Evolutionary conservation across 1,139 yeast genomes (phyloP), one percentile per base, ranked within the genome.

Genomic region (Diutina sp.): DNA sequence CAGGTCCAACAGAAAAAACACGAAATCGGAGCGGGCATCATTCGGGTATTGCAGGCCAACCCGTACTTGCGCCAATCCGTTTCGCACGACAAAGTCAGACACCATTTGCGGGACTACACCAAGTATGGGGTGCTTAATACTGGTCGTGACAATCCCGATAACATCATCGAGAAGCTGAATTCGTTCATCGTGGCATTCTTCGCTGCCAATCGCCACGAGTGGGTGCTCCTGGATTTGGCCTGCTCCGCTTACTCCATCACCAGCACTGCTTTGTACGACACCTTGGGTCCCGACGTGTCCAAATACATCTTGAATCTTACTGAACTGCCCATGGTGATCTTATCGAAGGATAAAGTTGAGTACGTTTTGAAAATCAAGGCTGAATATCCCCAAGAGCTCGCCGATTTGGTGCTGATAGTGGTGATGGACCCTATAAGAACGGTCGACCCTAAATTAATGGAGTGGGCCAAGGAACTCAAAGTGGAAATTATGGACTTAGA

Each of bases 11-110:
- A 66, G 54, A 72, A 84, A 56, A 76, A 79, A 57, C 68, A 69
- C 55, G 68, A 78, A 56, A 71, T 87, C 52, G 95, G 90, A 4
- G 71, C 88, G 2, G 95, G 95, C 14, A 63, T 87, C 41, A 73
- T 83, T 61, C 73, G 80, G 54, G 67, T 80, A 14, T 77, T 83
- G 57, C 66, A 67, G 46, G 72, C 74, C 58, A 78, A 77, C 60
- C 72, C 77, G 59, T 76, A 62, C 63, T 68, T 67, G 56, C 65
- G 71, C 30, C 64, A 68, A n/a, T 64, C 66, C 29, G 65, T 63
- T 30, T 65, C 69, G 52, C 74, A 72, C 58, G 57, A 60, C 12
- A 68, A 67, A 54, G 67, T 74, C 55, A 62, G 60, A 14, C 56
- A 60, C 51, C 72, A 69, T 57, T 56, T 58, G 4, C 61, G 63